These are phyloP conservation scores for Copromyces sp. DNA, from an alignment of 495 filamentous ascomycete species.

Conservation along the genomic window DNA sequence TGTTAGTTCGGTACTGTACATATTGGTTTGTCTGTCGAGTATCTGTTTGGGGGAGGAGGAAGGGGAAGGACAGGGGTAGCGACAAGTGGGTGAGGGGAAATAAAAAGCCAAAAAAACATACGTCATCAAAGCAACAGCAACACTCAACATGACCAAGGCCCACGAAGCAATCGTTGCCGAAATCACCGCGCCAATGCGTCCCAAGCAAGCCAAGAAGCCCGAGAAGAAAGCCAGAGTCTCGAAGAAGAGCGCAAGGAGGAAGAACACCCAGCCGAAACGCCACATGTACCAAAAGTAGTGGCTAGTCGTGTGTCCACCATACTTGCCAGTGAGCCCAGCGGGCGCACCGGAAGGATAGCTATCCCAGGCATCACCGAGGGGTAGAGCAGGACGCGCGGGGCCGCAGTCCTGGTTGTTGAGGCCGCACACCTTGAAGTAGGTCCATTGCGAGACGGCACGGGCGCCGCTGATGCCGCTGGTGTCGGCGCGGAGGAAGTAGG, in stretches of 20 bases:
- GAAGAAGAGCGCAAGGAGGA: conserved; percentile 58
- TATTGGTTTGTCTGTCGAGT: not conserved
- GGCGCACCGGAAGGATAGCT: conserved; percentile 30
- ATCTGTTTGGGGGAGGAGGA: not conserved
- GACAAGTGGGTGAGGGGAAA: not conserved
- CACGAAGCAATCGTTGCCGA: conserved; percentile 26
- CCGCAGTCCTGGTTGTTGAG: conserved; percentile 39
- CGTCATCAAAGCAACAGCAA: conserved; percentile 45
- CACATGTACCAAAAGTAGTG: conserved; percentile 44
- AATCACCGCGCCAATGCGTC: conserved; percentile 37
- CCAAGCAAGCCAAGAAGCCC: conserved; percentile 40
- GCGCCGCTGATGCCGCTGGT: conserved; percentile 61
- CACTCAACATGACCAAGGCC: conserved; percentile 34
- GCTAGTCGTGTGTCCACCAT: conserved; percentile 40
- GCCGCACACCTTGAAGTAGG: conserved; percentile 66
- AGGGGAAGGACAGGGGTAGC: not conserved
- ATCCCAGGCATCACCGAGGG: conserved; percentile 42
- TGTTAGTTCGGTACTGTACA: not conserved
- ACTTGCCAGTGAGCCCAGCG: conserved; percentile 27
- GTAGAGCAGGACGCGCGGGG: conserved; percentile 29
- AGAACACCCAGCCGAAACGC: conserved; percentile 62
- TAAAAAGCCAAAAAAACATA: conserved; percentile 20
- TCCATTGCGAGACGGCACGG: conserved; percentile 62
- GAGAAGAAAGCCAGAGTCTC: conserved; percentile 44
- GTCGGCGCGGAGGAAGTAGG: conserved; percentile 73